A percentile compares a stretch with the other conserved stretches of the same genome.
Evolutionary conservation across 352 stramenopile species (phyloP).

Genomic region (Aphanomyces stellatus): DNA sequence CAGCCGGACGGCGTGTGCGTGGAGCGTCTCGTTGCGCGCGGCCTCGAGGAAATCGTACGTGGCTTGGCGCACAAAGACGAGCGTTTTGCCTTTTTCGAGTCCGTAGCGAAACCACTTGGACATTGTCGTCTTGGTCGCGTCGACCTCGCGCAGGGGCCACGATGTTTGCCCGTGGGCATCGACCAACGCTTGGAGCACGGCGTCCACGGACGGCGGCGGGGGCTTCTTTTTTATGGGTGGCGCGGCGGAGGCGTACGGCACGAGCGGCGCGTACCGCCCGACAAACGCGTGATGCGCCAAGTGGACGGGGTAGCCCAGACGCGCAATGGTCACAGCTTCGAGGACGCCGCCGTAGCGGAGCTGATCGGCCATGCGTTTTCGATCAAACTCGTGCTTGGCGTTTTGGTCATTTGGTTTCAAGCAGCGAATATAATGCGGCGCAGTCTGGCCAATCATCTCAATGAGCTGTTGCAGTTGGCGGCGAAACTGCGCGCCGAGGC

Average conservation of each 20-base stretch:
- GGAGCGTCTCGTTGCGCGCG: slow-evolving; percentile 30
- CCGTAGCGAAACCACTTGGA: slow-evolving; percentile 27
- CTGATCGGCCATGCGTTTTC: slow-evolving; percentile 61
- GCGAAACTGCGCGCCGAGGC: slow-evolving; percentile 90
- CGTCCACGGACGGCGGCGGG: slow-evolving; percentile 2
- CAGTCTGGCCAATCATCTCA: slow-evolving; percentile 89
- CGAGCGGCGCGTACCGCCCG: slow-evolving; percentile 39
- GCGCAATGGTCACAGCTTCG: slow-evolving; percentile 78
- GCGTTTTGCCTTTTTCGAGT: slow-evolving; percentile 49
- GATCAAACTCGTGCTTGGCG: slow-evolving; percentile 82
- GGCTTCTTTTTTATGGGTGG: background rate
- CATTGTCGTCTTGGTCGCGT: slow-evolving; percentile 18
- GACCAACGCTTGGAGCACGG: slow-evolving; percentile 27
- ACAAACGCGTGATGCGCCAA: slow-evolving; percentile 64
- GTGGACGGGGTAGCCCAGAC: slow-evolving; percentile 72
- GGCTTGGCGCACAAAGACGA: slow-evolving; percentile 56
- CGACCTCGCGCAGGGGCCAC: slow-evolving; percentile 4
- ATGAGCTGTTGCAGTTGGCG: slow-evolving; percentile 89
- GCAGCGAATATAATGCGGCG: slow-evolving; percentile 98
- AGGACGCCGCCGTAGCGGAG: slow-evolving; percentile 76
- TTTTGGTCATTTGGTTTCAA: slow-evolving; percentile 98
- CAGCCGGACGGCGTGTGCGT: slow-evolving; percentile 27
- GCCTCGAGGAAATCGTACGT: slow-evolving; percentile 58
- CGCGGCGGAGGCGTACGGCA: background rate
- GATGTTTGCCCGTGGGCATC: background rate